Base-by-base conservation (phyloP, 2,329 filamentous ascomycete genomes). In the Myotisia sp. region DNA sequence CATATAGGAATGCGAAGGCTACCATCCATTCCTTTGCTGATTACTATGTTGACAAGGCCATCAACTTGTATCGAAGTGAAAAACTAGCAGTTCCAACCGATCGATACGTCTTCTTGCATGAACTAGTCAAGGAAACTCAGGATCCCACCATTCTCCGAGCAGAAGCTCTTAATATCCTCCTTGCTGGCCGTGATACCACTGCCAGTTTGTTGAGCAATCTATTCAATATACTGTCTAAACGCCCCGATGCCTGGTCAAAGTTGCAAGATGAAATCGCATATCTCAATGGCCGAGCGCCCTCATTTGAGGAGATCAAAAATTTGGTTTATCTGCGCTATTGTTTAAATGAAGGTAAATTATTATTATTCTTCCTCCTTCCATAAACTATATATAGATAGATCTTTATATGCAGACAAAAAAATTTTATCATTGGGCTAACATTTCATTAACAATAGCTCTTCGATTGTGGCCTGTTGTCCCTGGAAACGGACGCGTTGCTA, bases 181-280 rank as follows among this genome's bases (percentile, higher is more conserved):
- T 94, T 12, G 86, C 86, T 1, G 85, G 83, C 12, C 53, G 61
- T 12, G 86, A 94, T 56, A 93, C 86, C 8, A 94, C 86, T 0
- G 85, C 85, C 17, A 72, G 68, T 12, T 83, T 81, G 0, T 65
- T 94, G 0, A 79, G 74, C 0, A 92, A 83, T 77, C 65, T 72
- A 17, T 67, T 93, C 41, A 90, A 87, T 55, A 82, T 92, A 54
- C 66, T 94, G 2, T 71, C 76, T 19, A 72, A 75, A 14, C 68
- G 82, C 42, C 83, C 84, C 0, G 62, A 72, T 3, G 67, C 74
- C 3, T 70, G 83, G 5, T 53, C 62, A 32, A 81, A 74, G 51
- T 67, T 94, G 33, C 74, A 83, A 12, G 55, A 62, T 18, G 84
- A 93, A 55, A 84, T 93, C 47, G 55, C 76, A 17, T 51, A 67